Percentiles rank a stretch among this genome's conserved stretches.
These are phyloP conservation scores for Pinus albicaulis DNA, from an alignment of 75 land plant species.

Conservation along the genomic window DNA sequence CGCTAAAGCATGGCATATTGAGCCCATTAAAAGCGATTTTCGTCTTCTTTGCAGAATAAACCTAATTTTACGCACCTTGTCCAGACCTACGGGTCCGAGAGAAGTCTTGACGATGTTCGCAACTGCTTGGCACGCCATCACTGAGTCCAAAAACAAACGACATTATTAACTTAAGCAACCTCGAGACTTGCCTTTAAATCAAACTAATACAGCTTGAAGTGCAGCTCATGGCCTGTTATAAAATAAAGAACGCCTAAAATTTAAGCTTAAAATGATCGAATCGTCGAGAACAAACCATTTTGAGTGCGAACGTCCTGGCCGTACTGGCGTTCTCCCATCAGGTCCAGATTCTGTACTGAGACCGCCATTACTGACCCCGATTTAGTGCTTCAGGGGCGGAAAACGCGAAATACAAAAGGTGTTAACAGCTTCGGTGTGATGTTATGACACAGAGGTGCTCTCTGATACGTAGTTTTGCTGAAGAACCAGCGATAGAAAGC, in stretches of 20 bases:
- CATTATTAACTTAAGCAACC: not conserved
- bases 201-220: too few relatives aligned
- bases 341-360: constrained; percentile 49
- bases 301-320: constrained; percentile 91
- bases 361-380: constrained; percentile 26
- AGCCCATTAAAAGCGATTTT: not conserved
- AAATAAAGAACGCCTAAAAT: too few relatives aligned
- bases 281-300: constrained; percentile 38
- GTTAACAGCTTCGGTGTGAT: too few relatives aligned
- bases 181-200: not conserved
- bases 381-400: too few relatives aligned
- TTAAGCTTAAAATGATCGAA: too few relatives aligned
- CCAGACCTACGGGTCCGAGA: constrained; percentile 97
- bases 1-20: not conserved
- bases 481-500: too few relatives aligned
- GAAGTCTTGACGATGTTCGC: constrained; percentile 95
- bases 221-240: too few relatives aligned
- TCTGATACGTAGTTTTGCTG: too few relatives aligned
- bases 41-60: not conserved
- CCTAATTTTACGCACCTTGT: constrained; percentile 56
- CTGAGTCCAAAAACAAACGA: constrained; percentile 23
- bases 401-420: too few relatives aligned
- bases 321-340: constrained; percentile 78
- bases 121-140: constrained; percentile 88
- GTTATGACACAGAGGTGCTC: too few relatives aligned